A percentile compares a stretch with the other conserved stretches of the same genome.
These are phyloP conservation scores for Inonotus obliquus DNA, from an alignment of 1,284 basidiomycete species.

Conservation along the genomic window DNA sequence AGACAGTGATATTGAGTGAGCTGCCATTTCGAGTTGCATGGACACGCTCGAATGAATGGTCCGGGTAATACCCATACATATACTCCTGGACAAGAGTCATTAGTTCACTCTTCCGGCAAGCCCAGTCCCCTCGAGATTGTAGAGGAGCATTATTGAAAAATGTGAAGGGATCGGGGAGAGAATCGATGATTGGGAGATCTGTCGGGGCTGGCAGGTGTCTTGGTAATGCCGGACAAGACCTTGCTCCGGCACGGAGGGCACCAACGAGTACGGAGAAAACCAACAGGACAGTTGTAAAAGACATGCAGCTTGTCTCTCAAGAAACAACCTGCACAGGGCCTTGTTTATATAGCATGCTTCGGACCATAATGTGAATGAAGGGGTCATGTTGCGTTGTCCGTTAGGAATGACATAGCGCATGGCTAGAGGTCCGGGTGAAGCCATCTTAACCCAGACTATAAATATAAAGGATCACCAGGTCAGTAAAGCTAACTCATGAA, in stretches of 20 bases:
- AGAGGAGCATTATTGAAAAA: constrained; percentile 16
- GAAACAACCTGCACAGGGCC: background rate
- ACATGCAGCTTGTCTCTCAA: background rate
- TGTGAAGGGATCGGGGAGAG: constrained; percentile 12
- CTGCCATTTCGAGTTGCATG: constrained; percentile 19
- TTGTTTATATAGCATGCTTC: background rate
- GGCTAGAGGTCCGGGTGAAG: background rate
- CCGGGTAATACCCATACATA: constrained; percentile 24
- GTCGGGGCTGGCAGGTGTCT: constrained; percentile 14
- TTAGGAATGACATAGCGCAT: background rate
- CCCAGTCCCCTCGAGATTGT: constrained; percentile 21
- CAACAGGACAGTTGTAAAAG: background rate
- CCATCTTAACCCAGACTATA: background rate
- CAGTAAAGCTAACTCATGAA: background rate
- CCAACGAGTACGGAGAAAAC: background rate
- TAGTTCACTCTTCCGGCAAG: constrained; percentile 20
- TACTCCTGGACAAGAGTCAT: constrained; percentile 23
- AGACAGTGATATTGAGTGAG: constrained; percentile 17
- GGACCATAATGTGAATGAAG: too few relatives aligned
- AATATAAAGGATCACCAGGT: background rate
- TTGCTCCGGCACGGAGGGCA: background rate
- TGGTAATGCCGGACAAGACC: constrained; percentile 9
- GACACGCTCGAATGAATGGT: constrained; percentile 22
- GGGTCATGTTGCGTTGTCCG: background rate
- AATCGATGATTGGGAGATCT: constrained; percentile 13